Evolutionary conservation across 345 rosid species (phyloP), one percentile per base, ranked within the genome.

Genomic region (Atalantia buxifolia): DNA sequence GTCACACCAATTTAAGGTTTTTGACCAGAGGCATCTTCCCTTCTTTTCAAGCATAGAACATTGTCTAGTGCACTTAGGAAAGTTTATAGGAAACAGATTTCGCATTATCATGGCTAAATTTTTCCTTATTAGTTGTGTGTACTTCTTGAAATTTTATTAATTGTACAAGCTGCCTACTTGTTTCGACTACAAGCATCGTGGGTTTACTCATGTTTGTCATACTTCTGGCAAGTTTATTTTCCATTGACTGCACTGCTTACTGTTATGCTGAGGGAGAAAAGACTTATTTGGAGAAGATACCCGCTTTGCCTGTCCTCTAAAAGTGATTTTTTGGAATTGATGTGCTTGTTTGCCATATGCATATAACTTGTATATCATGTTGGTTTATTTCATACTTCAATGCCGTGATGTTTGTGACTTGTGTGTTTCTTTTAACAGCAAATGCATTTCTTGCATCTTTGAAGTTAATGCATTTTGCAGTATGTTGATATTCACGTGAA

Each of bases 211-310:
- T 71, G 42, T 40, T 18, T 12, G 21, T 40, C 28, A 31, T 53
- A 30, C 27, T 30, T 71, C 8, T 55, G 31, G 19, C 27, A 21
- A 31, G 18, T 57, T 30, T 24, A 22, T 57, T 57, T 57, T 35
- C 63, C 28, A 14, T 56, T 35, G 10, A 56, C 9, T 16, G 36
- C 28, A 24, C 38, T 36, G 55, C 68, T 63, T 57, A 9, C 7
- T 56, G n/a, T 56, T 33, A 10, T 72, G 63, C 66, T 22, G 6
- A 22, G 53, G 66, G 59, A n/a, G 45, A 72, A 72, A 56, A 22
- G 36, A 72, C 66, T 56, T 57, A 28, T 72, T 19, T 59, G 27
- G 75, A 64, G 73, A 53, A 71, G 42, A 71, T 55, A 50, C 9
- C 28, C 10, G 1, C 63, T 19, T 55, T 21, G 14, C 33, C 31